These are phyloP conservation scores for Rhododendron griersonianum DNA, from an alignment of 148 eudicot genomes.

Conservation along the genomic window DNA sequence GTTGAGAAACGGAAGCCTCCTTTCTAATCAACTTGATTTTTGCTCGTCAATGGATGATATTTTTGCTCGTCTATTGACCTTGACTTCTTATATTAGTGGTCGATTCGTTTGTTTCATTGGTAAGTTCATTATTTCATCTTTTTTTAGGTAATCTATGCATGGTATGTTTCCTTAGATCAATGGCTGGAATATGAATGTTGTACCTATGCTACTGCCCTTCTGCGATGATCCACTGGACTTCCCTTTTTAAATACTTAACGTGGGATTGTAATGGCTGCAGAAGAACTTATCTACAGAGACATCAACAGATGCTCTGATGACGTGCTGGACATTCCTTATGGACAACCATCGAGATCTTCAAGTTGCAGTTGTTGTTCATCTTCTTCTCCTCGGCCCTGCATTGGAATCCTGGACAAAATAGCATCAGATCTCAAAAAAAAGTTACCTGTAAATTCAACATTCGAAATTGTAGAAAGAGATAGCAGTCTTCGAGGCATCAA, in stretches of 20 bases:
- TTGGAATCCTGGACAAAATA: slow-evolving; percentile 23
- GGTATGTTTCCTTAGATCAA: background rate
- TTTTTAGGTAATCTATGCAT: background rate
- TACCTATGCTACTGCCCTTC: background rate
- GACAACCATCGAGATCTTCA: slow-evolving; percentile 21
- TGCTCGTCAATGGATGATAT: slow-evolving; percentile 56
- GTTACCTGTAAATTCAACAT: slow-evolving; percentile 28
- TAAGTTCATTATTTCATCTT: slow-evolving; percentile 27
- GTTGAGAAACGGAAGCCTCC: slow-evolving; percentile 19
- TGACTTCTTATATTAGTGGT: slow-evolving; percentile 50
- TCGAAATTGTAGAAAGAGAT: slow-evolving; percentile 23
- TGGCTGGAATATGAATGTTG: background rate
- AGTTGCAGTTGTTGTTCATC: slow-evolving; percentile 22
- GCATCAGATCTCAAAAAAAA: slow-evolving; percentile 20
- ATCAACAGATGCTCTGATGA: slow-evolving; percentile 30
- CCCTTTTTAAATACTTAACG: background rate
- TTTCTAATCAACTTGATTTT: slow-evolving; percentile 18
- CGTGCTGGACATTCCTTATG: slow-evolving; percentile 18
- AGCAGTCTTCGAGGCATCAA: slow-evolving; percentile 25
- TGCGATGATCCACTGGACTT: background rate
- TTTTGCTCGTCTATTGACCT: slow-evolving; percentile 54
- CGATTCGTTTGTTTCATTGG: slow-evolving; percentile 58
- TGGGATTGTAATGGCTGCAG: slow-evolving; percentile 18
- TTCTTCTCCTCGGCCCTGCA: slow-evolving; percentile 28
- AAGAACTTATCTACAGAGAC: slow-evolving; percentile 50